phyloP scores from a whole-genome alignment of 1,139 yeast genomes.

The Pneumocystis oryctolagi region DNA sequence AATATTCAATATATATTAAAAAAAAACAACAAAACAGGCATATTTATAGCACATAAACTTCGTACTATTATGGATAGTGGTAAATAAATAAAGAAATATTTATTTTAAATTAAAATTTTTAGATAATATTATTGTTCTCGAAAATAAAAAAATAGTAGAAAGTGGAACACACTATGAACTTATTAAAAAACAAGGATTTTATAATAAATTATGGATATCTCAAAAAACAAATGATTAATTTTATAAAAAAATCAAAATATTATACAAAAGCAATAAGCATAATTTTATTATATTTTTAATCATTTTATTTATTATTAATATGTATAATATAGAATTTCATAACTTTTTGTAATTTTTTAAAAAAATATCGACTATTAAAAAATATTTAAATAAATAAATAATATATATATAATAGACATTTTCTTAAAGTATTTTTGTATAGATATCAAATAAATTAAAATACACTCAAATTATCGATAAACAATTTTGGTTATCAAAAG shows the following conservation, averaged over 20 bases:
- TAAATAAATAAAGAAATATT: constrained; percentile 37
- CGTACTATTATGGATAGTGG: constrained; percentile 86
- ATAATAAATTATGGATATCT: constrained; percentile 14
- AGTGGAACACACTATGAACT: constrained; percentile 54
- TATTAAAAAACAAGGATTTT: constrained; percentile 20
- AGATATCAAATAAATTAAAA: too few species aligned
- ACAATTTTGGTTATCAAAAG: too few species aligned
- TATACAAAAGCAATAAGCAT: neutral
- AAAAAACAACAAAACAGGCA: constrained; percentile 48
- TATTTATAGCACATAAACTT: constrained; percentile 77
- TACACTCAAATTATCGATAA: too few species aligned
- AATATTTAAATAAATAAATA: too few species aligned
- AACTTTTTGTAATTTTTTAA: too few species aligned
- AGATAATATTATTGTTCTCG: constrained; percentile 53
- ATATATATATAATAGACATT: too few species aligned
- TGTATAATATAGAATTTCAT: neutral
- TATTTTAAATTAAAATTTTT: constrained; percentile 60
- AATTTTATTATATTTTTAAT: neutral
- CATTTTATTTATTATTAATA: neutral
- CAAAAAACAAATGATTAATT: neutral
- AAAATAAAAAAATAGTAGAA: constrained; percentile 52
- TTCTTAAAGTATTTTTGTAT: too few species aligned
- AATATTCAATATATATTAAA: constrained; percentile 64
- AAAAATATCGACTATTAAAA: too few species aligned
- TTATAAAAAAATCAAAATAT: neutral